Evolutionary conservation across 495 filamentous ascomycete species (phyloP).

Genomic region (Polyplosphaeria fusca): DNA sequence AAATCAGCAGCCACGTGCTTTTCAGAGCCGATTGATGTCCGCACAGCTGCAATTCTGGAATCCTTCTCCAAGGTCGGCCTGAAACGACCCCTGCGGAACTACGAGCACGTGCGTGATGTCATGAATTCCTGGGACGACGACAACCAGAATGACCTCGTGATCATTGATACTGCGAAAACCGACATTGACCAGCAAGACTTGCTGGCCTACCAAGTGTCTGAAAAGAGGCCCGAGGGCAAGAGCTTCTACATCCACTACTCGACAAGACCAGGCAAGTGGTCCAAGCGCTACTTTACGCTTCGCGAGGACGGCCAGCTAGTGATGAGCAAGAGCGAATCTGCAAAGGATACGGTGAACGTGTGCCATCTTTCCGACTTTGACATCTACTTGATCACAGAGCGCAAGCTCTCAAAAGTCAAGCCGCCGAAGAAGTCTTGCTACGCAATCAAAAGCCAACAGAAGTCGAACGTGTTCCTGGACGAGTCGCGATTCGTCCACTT

Average conservation of each 20-base stretch:
- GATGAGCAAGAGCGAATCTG: constrained; percentile 64
- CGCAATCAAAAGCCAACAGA: constrained; percentile 91
- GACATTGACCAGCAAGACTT: constrained; percentile 48
- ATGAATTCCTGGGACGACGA: constrained; percentile 90
- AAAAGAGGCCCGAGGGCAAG: constrained; percentile 57
- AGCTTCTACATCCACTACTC: constrained; percentile 75
- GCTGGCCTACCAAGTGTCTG: constrained; percentile 53
- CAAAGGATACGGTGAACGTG: constrained; percentile 62
- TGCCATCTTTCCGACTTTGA: constrained; percentile 95
- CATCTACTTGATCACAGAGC: constrained; percentile 71
- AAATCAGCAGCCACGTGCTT: constrained; percentile 54
- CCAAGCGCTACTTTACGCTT: constrained; percentile 76
- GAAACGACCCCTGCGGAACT: constrained; percentile 76
- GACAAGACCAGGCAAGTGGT: constrained; percentile 76
- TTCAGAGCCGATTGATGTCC: constrained; percentile 56
- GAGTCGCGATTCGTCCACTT: constrained; percentile 87
- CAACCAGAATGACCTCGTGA: constrained; percentile 62
- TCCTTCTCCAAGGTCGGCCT: constrained; percentile 72
- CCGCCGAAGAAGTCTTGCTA: constrained; percentile 70
- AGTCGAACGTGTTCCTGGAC: constrained; percentile 75
- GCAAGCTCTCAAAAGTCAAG: constrained; percentile 46
- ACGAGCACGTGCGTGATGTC: constrained; percentile 83
- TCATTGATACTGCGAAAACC: constrained; percentile 52
- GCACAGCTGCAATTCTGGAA: constrained; percentile 67
- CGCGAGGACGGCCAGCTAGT: constrained; percentile 71